These are phyloP conservation scores for Mycena epipterygia DNA, from an alignment of 768 basidiomycete species.

Conservation along the genomic window DNA sequence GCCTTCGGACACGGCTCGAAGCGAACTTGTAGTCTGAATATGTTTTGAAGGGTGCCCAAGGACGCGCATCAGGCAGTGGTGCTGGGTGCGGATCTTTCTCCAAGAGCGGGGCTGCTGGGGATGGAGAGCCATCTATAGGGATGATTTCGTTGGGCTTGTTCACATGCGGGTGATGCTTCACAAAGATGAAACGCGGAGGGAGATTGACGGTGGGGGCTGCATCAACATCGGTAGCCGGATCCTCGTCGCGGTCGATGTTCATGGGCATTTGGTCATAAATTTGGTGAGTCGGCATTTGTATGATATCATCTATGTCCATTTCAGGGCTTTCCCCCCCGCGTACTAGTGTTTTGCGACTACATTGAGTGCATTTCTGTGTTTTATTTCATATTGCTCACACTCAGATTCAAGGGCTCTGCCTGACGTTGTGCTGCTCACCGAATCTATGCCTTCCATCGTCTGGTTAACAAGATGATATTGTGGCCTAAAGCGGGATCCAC, in stretches of 20 bases:
- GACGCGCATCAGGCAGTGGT: background rate
- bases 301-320: constrained; percentile 17
- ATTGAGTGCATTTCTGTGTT: no score
- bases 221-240: background rate
- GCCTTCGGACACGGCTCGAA: constrained; percentile 8
- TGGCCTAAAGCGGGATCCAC: no score
- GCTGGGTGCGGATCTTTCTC: background rate
- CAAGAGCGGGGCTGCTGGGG: no score
- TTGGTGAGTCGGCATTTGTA: constrained; percentile 12
- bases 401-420: no score
- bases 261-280: background rate
- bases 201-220: background rate
- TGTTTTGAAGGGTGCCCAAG: constrained; percentile 22
- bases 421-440: no score
- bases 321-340: background rate
- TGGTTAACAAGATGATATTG: no score
- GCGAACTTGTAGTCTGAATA: constrained; percentile 21
- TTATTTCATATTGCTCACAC: no score
- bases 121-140: background rate
- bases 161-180: constrained; percentile 24
- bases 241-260: background rate
- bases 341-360: no score
- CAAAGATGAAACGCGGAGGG: constrained; percentile 21
- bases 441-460: no score
- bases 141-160: constrained; percentile 22